These are phyloP conservation scores for Metschnikowia reukaufii DNA, from an alignment of 805 yeast species.

Conservation along the genomic window DNA sequence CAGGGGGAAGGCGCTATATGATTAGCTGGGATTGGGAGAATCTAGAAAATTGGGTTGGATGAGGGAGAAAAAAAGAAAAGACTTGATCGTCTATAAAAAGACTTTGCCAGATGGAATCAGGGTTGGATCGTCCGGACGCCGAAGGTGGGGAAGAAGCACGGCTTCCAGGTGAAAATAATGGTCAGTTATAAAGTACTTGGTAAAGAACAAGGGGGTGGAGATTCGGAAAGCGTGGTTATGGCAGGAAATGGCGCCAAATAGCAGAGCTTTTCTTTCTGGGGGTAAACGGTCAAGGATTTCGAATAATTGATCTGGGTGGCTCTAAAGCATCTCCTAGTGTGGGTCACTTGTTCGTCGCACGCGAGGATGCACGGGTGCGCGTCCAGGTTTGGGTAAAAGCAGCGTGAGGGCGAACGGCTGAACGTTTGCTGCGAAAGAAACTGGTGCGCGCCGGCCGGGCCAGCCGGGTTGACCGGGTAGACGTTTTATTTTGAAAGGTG, in stretches of 20 bases:
- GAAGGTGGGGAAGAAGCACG: conserved; percentile 2
- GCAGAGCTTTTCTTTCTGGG: neutral
- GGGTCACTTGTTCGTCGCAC: conserved; percentile 9
- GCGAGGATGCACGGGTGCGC: conserved; percentile 6
- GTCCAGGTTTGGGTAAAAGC: neutral
- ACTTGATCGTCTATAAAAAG: neutral
- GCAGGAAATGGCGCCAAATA: neutral
- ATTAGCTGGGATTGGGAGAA: neutral
- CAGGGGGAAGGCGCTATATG: neutral
- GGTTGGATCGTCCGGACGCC: neutral
- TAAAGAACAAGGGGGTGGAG: neutral
- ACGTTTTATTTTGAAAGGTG: neutral
- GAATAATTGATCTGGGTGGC: neutral
- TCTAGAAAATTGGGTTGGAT: neutral
- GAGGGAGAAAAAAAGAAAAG: neutral
- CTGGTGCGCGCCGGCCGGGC: neutral
- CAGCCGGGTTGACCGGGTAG: neutral
- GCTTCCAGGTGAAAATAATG: neutral
- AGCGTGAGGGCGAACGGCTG: conserved; percentile 1
- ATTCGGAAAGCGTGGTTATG: neutral
- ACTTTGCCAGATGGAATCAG: conserved; percentile 1
- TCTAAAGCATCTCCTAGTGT: conserved; percentile 1
- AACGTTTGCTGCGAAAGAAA: neutral
- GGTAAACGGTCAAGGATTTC: neutral
- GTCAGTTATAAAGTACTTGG: neutral